Evolutionary conservation across 495 filamentous ascomycete species (phyloP).

Genomic region (Neurospora africana): DNA sequence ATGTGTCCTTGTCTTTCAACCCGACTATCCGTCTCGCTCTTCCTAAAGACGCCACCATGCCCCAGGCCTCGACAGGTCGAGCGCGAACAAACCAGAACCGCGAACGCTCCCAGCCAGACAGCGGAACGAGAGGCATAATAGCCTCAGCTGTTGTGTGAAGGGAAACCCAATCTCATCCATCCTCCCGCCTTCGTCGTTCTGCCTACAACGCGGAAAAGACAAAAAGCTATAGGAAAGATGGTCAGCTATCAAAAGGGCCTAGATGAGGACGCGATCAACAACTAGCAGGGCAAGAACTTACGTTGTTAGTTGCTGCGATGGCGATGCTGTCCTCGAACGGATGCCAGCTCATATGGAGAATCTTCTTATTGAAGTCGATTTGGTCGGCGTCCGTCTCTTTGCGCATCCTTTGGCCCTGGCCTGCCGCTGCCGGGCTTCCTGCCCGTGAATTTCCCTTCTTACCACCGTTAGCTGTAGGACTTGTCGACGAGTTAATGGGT

Average conservation of each 20-base stretch:
- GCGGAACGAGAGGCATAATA: background rate
- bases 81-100: background rate
- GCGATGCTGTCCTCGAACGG: slow-evolving; percentile 99
- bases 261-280: background rate
- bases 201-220: slow-evolving; percentile 91
- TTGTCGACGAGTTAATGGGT: slow-evolving; percentile 75
- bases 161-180: background rate
- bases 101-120: background rate
- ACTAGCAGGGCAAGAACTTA: slow-evolving; percentile 39
- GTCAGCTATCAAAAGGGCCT: slow-evolving; percentile 11
- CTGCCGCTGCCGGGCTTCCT: slow-evolving; percentile 75
- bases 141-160: background rate
- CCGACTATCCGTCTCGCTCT: background rate
- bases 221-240: slow-evolving; percentile 56
- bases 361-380: slow-evolving; percentile 99
- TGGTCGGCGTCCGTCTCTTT: slow-evolving; percentile 99
- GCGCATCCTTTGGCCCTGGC: slow-evolving; percentile 85
- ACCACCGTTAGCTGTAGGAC: slow-evolving; percentile 59
- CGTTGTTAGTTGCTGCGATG: slow-evolving; percentile 98
- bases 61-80: background rate
- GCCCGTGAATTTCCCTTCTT: slow-evolving; percentile 79
- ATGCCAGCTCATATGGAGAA: slow-evolving; percentile 99
- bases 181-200: background rate
- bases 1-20: background rate
- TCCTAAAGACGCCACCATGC: background rate